phyloP scores from a whole-genome alignment of 1,284 basidiomycete species.

The Earliella scabrosa region DNA sequence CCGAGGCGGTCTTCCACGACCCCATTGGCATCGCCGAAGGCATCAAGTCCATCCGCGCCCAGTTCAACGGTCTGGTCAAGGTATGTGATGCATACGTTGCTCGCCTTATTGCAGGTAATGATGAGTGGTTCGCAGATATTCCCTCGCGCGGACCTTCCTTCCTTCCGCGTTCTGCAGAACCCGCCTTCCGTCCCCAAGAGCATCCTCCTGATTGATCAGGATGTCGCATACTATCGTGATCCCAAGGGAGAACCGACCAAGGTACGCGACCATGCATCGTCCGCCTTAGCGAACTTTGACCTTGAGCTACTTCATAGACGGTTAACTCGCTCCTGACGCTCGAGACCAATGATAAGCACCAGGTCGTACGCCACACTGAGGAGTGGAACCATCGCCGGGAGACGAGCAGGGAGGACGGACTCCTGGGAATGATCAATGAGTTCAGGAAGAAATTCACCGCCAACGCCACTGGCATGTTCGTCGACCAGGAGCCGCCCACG shows the following conservation, averaged over 20 bases:
- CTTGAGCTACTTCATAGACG: constrained; percentile 39
- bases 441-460: constrained; percentile 50
- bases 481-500: constrained; percentile 27
- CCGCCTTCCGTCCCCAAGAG: constrained; percentile 42
- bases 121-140: constrained; percentile 39
- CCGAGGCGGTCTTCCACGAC: constrained; percentile 51
- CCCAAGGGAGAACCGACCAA: constrained; percentile 46
- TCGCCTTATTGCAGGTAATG: neutral
- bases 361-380: constrained; percentile 47
- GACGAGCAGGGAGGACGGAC: constrained; percentile 46
- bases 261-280: constrained; percentile 26
- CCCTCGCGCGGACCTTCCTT: constrained; percentile 46
- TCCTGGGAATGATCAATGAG: constrained; percentile 52
- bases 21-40: constrained; percentile 54
- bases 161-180: constrained; percentile 48
- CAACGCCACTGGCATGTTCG: constrained; percentile 39
- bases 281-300: neutral
- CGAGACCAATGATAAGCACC: constrained; percentile 42
- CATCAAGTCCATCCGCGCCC: constrained; percentile 44
- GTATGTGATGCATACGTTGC: constrained; percentile 25
- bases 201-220: constrained; percentile 52
- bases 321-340: constrained; percentile 53
- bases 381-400: constrained; percentile 53
- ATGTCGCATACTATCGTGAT: constrained; percentile 51
- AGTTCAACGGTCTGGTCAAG: constrained; percentile 53